Evolutionary conservation across 1,284 basidiomycete species (phyloP), one percentile per base, ranked within the genome.

Genomic region (Trametes hirsuta): DNA sequence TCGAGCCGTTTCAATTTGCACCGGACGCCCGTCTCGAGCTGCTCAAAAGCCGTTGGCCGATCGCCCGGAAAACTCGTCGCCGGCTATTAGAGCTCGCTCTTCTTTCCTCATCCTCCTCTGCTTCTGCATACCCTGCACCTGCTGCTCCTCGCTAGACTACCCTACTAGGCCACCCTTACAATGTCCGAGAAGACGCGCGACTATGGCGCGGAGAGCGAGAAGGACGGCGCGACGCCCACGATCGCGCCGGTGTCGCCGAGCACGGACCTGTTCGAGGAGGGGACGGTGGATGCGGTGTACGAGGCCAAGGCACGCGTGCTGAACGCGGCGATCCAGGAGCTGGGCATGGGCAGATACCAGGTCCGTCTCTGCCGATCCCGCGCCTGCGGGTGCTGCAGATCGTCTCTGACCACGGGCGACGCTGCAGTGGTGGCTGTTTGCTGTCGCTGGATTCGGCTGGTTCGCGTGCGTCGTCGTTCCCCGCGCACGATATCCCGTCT

Each of bases 331-430:
- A 76, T 90, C 53, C 82, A 86, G 67, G 82, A 84, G 35, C 84
- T 88, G 42, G 86, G 86, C 0, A 87, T 88, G 82, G 86, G 87
- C 0, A 81, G 75, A 61, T 90, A 90, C 69, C 88, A 90, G 81
- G 87, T 84, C 64, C 44, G 79, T 62, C 30, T 30, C 30, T 30
- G 30, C 30, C 30, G 30, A 8, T 36, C 2, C 21, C 36, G 21
- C 22, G 39, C 39, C 47, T 22, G 6, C 30, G 8, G 18, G n/a
- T 11, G 14, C 35, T 15, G 6, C 30, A 15, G 10, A 40, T 46
- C 47, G 30, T 34, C 52, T 22, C 39, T 42, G 14, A 51, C 8
- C 46, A 47, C 24, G 12, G n/a, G 6, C 3, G 9, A 41, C 53
- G 21, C 45, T 39, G 6, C 54, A 85, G 84, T 84, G 84, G 84